Evolutionary conservation across 768 basidiomycete genomes (phyloP), one percentile per base, ranked within the genome.

Genomic region (Lactarius indigo): DNA sequence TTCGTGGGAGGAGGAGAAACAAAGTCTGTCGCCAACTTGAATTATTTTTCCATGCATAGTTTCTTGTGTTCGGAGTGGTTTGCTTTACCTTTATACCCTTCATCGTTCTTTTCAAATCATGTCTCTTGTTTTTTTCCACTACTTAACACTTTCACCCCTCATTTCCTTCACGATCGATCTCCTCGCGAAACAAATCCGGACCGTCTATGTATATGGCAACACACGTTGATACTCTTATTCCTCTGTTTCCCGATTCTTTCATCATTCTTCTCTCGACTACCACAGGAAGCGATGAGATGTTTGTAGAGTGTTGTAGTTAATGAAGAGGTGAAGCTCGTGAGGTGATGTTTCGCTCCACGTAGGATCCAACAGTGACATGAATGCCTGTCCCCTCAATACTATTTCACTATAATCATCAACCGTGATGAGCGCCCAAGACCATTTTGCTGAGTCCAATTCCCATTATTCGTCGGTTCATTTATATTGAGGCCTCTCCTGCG

Each of bases 1-100:
- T 26, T 84, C 87, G 57, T 88, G 85, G 82, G 88, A 88, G 65
- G 83, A 86, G 31, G 85, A 86, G 57, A 74, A 73, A 54, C 68
- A 65, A 31, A 42, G 42, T 42, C 69, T 64, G 66, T 63, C 64
- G 33, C 59, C 57, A 63, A 56, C 66, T 64, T 61, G 65, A 70
- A n/a, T 71, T 59, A 69, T 52, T 59, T 62, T 55, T 67, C 55
- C 66, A 56, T 56, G 58, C 60, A 64, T 47, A 17, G 26, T 59
- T 50, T 58, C 50, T 67, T 59, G 61, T 59, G 18, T 63, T 64
- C 58, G 54, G 54, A 59, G 54, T 41, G 28, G 33, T 62, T 54
- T 54, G 30, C 37, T 33, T 31, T 68, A 68, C 62, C 17, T 63
- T 68, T 68, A 68, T 68, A 68, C 66, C 66, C 66, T 63, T 64